A percentile compares a stretch with the other conserved stretches of the same genome.
Evolutionary conservation across 257 asterid species (phyloP).

Genomic region (Solanum clarkiae): DNA sequence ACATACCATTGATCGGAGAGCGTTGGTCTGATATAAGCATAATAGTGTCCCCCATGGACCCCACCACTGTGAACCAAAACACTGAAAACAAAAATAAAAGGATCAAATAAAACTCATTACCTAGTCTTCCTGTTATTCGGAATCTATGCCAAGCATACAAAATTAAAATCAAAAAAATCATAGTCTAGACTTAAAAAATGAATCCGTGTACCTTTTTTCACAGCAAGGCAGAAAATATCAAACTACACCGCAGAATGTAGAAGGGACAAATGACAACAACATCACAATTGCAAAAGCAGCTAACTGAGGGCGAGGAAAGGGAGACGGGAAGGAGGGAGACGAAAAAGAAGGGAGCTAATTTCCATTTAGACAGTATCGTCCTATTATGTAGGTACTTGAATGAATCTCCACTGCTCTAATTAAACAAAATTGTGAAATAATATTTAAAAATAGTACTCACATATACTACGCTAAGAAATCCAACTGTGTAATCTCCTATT

Average conservation of each 20-base stretch:
- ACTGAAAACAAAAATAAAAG: neutral
- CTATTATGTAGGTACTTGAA: neutral
- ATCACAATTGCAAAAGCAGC: neutral
- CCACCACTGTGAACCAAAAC: conserved; percentile 31
- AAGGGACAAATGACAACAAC: neutral
- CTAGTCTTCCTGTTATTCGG: neutral
- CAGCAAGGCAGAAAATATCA: neutral
- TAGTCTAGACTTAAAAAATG: neutral
- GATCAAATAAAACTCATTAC: neutral
- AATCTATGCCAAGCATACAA: neutral
- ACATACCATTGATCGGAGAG: conserved; percentile 27
- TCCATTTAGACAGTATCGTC: neutral
- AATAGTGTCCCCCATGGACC: conserved; percentile 32
- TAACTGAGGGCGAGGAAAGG: neutral
- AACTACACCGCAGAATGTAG: neutral
- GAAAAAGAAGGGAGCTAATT: neutral
- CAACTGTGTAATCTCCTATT: neutral
- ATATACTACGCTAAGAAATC: neutral
- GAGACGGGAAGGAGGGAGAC: neutral
- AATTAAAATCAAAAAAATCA: neutral
- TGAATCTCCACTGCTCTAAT: neutral
- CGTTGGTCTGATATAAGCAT: conserved; percentile 32
- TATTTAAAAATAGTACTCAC: neutral
- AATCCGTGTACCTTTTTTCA: neutral
- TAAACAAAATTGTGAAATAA: neutral